Percentiles rank a stretch among this genome's conserved stretches.
Conservation (phyloP, 768 basidiomycete genomes). For the Lactarius evosmus region DNA sequence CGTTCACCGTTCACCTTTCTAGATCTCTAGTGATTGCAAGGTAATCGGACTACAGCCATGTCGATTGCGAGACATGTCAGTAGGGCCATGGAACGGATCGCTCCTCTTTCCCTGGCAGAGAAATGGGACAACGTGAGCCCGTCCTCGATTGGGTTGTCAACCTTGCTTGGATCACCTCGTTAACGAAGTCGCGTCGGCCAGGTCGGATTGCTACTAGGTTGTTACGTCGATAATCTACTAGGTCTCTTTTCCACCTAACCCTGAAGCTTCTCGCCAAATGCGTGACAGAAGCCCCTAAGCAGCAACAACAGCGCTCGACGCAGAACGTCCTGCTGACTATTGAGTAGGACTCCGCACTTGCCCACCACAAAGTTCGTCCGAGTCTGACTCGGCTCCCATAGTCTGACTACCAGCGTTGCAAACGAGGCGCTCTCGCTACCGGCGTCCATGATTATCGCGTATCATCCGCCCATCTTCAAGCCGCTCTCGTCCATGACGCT, state of each 20-base stretch:
- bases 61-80: conserved; percentile 51
- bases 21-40: too few species aligned
- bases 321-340: conserved; percentile 42
- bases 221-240: conserved; percentile 1
- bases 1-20: too few species aligned
- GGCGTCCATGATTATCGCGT: conserved; percentile 69
- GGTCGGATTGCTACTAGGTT: conserved; percentile 37
- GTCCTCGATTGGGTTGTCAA: conserved; percentile 5
- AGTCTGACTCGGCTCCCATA: conserved; percentile 34
- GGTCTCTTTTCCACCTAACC: neutral
- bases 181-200: conserved; percentile 26
- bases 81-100: conserved; percentile 77
- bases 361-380: neutral
- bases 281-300: conserved; percentile 36
- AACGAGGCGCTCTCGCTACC: conserved; percentile 61
- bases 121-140: conserved; percentile 89
- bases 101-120: conserved; percentile 81
- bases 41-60: conserved; percentile 18
- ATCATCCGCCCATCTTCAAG: conserved; percentile 84
- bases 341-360: conserved; percentile 35
- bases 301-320: conserved; percentile 31
- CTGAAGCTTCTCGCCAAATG: neutral
- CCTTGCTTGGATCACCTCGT: conserved; percentile 25
- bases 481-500: conserved; percentile 75
- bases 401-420: conserved; percentile 69